These are phyloP conservation scores for Sclerotinia spermophila DNA, from an alignment of 2,329 filamentous ascomycete genomes.

Conservation along the genomic window DNA sequence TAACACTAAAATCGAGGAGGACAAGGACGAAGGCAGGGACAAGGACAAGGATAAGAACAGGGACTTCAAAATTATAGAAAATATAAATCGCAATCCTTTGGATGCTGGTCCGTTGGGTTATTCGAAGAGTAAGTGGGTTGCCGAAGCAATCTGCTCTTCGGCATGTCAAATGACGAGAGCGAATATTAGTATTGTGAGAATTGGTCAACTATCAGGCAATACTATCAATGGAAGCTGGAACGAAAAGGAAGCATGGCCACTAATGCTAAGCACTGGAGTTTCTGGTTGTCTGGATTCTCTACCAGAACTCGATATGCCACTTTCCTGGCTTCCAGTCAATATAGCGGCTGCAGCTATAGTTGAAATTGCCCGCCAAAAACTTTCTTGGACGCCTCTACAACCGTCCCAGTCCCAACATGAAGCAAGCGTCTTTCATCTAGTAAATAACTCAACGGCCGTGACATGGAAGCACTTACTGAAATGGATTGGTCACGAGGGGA, in stretches of 20 bases:
- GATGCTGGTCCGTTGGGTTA: slow-evolving; percentile 51
- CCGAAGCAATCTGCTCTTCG: slow-evolving; percentile 49
- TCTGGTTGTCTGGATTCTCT: slow-evolving; percentile 40
- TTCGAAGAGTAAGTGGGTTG: slow-evolving; percentile 55
- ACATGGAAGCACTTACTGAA: slow-evolving; percentile 3
- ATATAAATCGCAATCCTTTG: background rate
- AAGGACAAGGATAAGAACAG: too few species aligned
- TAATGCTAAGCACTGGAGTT: slow-evolving; percentile 43
- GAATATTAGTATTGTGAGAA: slow-evolving; percentile 21
- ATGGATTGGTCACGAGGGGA: background rate
- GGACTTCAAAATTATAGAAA: background rate
- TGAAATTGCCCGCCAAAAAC: slow-evolving; percentile 34
- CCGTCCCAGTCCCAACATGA: background rate
- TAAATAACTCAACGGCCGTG: background rate
- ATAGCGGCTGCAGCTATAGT: slow-evolving; percentile 43
- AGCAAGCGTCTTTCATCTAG: slow-evolving; percentile 5
- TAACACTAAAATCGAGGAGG: slow-evolving; percentile 30
- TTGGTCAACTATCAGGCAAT: slow-evolving; percentile 47
- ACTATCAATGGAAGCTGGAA: slow-evolving; percentile 46
- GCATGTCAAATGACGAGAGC: slow-evolving; percentile 33
- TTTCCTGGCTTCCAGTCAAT: slow-evolving; percentile 46
- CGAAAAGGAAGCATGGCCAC: slow-evolving; percentile 46
- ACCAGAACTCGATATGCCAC: slow-evolving; percentile 38
- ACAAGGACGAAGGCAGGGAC: too few species aligned
- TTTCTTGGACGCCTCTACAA: background rate